A percentile compares a stretch with the other conserved stretches of the same genome.
These are phyloP conservation scores for Moesziomyces globuligerus DNA, from an alignment of 1,284 basidiomycete species.

Conservation along the genomic window DNA sequence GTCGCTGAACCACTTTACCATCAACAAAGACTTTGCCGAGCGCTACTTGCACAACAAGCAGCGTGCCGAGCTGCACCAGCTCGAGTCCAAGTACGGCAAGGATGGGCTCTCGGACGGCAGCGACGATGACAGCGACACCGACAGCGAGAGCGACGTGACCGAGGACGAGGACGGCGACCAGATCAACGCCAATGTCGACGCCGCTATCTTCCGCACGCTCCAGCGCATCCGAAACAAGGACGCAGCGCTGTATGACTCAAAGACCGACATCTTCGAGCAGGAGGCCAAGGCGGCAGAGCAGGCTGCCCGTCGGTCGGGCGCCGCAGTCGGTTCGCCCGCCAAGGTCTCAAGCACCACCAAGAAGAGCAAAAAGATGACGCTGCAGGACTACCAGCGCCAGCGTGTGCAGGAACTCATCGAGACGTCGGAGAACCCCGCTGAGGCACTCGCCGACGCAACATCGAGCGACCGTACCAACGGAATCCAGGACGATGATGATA, in stretches of 20 bases:
- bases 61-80: conserved; percentile 59
- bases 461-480: conserved; percentile 23
- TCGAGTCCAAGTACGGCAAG: conserved; percentile 60
- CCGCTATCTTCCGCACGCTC: conserved; percentile 90
- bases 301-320: conserved; percentile 22
- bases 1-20: conserved; percentile 50
- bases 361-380: conserved; percentile 59
- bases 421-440: conserved; percentile 57
- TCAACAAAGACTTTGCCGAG: conserved; percentile 63
- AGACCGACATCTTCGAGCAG: conserved; percentile 57
- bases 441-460: conserved; percentile 63
- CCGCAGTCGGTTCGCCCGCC: conserved; percentile 2
- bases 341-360: conserved; percentile 23
- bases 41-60: conserved; percentile 64
- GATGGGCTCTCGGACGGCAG: conserved; percentile 17
- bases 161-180: conserved; percentile 97
- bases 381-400: conserved; percentile 64
- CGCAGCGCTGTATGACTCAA: conserved; percentile 81
- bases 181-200: conserved; percentile 91
- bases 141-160: conserved; percentile 73
- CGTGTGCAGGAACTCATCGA: conserved; percentile 62
- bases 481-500: conserved; percentile 70
- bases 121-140: conserved; percentile 39
- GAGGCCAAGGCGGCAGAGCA: conserved; percentile 34
- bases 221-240: conserved; percentile 85